These are phyloP conservation scores for Nakazawaea sp. DNA, from an alignment of 805 yeast genomes.

Conservation along the genomic window DNA sequence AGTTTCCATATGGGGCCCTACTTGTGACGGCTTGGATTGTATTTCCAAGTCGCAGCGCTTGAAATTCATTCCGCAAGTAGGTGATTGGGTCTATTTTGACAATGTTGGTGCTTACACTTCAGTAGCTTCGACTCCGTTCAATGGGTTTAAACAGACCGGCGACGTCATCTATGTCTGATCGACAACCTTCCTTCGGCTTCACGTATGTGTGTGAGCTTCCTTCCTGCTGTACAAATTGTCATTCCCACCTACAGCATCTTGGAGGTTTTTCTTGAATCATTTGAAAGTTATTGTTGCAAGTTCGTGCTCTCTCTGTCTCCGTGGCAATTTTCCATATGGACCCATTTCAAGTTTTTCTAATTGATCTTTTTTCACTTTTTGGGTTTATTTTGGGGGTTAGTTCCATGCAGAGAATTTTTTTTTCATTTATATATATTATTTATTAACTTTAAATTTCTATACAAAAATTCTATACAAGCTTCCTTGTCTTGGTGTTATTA, in stretches of 20 bases:
- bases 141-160: conserved; percentile 69
- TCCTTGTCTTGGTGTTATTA: background rate
- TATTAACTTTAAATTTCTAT: too few species aligned
- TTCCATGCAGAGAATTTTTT: background rate
- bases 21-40: conserved; percentile 95
- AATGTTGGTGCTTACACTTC: conserved; percentile 88
- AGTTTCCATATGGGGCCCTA: conserved; percentile 94
- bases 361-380: background rate
- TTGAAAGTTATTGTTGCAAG: too few species aligned
- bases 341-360: conserved; percentile 2
- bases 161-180: conserved; percentile 51
- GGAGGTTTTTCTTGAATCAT: too few species aligned
- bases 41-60: conserved; percentile 48
- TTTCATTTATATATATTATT: background rate
- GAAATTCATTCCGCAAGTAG: conserved; percentile 59
- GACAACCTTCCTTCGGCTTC: conserved; percentile 1
- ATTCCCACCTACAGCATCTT: too few species aligned
- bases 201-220: background rate
- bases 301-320: background rate
- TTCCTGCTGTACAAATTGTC: too few species aligned
- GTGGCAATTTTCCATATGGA: background rate
- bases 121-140: conserved; percentile 88
- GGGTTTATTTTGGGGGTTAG: conserved; percentile 7
- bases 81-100: conserved; percentile 89
- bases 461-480: background rate